Evolutionary conservation across 2,329 filamentous ascomycete species (phyloP).

Genomic region (Ceratocystis cacaofunesta): DNA sequence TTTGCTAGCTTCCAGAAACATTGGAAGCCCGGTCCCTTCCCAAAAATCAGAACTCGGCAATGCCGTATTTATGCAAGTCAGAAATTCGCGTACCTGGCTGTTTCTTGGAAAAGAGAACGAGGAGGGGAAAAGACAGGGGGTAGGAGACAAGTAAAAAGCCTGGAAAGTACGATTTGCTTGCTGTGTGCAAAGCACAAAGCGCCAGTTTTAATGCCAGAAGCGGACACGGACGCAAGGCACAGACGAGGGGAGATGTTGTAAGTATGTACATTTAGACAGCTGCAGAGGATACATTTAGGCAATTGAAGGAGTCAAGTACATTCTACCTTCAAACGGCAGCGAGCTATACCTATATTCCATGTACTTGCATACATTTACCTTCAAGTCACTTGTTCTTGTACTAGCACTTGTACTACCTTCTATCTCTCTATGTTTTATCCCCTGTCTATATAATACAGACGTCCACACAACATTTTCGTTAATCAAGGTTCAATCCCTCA

Average conservation of each 20-base stretch:
- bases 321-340: too few species aligned
- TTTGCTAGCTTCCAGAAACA: not conserved
- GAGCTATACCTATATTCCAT: too few species aligned
- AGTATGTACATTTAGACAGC: not conserved
- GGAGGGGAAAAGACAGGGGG: not conserved
- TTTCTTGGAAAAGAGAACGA: not conserved
- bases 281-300: not conserved
- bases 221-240: not conserved
- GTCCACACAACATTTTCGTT: not conserved
- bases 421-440: too few species aligned
- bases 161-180: too few species aligned
- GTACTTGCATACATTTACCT: too few species aligned
- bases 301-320: too few species aligned
- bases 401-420: too few species aligned
- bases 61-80: slow-evolving; percentile 1
- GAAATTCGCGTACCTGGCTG: not conserved
- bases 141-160: too few species aligned
- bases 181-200: not conserved
- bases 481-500: too few species aligned
- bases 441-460: too few species aligned
- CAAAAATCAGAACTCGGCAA: not conserved
- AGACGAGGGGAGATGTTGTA: not conserved
- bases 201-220: not conserved
- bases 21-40: not conserved
- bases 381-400: too few species aligned